Evolutionary conservation across 257 asterid species (phyloP).

Genomic region (Osmanthus fragrans): DNA sequence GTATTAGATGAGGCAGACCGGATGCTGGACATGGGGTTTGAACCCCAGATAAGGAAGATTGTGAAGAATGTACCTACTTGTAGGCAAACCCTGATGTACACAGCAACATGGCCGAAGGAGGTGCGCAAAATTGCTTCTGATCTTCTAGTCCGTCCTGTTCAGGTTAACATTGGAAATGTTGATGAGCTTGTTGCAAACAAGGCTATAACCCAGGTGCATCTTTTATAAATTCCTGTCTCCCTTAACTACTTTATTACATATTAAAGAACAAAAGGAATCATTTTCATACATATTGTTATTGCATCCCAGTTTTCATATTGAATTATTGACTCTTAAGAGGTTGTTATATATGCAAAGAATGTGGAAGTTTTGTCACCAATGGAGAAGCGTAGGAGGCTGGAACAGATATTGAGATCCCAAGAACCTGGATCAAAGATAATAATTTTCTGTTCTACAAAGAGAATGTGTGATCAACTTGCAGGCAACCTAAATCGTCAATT

Average conservation of each 20-base stretch:
- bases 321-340: background rate
- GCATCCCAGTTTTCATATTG: conserved; percentile 11
- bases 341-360: conserved; percentile 42
- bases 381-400: conserved; percentile 84
- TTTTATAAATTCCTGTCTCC: background rate
- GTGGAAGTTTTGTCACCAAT: conserved; percentile 70
- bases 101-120: conserved; percentile 99
- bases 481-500: conserved; percentile 62
- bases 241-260: background rate
- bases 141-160: conserved; percentile 79
- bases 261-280: background rate
- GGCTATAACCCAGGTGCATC: conserved; percentile 86
- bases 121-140: conserved; percentile 95
- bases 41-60: conserved; percentile 98
- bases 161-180: conserved; percentile 91
- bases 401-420: conserved; percentile 89
- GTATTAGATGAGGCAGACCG: conserved; percentile 98
- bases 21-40: conserved; percentile 99
- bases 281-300: background rate
- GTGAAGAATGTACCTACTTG: conserved; percentile 87
- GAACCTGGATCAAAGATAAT: conserved; percentile 95
- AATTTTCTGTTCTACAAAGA: conserved; percentile 93
- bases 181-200: conserved; percentile 96
- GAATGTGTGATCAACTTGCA: conserved; percentile 88
- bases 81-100: conserved; percentile 94